Conservation (phyloP, 1,139 yeast genomes). For the Taphrina communis region DNA sequence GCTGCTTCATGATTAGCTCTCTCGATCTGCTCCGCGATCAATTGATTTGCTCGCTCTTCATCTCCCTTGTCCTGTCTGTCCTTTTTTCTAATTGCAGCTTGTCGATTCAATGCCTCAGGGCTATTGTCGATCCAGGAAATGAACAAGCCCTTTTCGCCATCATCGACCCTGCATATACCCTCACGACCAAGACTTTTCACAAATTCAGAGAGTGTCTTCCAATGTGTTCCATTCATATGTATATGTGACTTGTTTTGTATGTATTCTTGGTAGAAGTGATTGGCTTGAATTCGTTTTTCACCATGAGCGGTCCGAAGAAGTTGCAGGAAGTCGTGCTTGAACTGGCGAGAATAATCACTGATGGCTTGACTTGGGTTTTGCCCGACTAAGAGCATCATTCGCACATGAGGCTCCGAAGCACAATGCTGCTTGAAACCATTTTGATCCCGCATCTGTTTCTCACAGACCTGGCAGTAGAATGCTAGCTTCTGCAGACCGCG, state of each 20-base stretch:
- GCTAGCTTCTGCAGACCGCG: slow-evolving; percentile 82
- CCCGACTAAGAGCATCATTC: slow-evolving; percentile 57
- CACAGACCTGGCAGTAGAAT: slow-evolving; percentile 90
- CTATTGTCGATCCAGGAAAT: slow-evolving; percentile 65
- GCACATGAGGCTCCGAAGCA: slow-evolving; percentile 74
- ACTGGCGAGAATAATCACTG: slow-evolving; percentile 64
- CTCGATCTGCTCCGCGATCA: slow-evolving; percentile 62
- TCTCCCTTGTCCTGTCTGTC: slow-evolving; percentile 56
- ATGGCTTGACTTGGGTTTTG: slow-evolving; percentile 60
- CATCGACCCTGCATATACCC: slow-evolving; percentile 65
- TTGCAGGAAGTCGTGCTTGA: slow-evolving; percentile 69
- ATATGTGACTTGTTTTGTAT: slow-evolving; percentile 75
- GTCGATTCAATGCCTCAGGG: slow-evolving; percentile 55
- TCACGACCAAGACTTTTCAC: slow-evolving; percentile 66
- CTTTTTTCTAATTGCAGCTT: slow-evolving; percentile 53
- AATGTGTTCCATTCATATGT: slow-evolving; percentile 87
- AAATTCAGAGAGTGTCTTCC: slow-evolving; percentile 74
- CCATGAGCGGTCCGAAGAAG: slow-evolving; percentile 75
- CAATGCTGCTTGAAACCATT: slow-evolving; percentile 93
- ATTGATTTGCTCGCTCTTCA: slow-evolving; percentile 55
- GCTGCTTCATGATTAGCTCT: slow-evolving; percentile 52
- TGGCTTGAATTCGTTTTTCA: slow-evolving; percentile 77
- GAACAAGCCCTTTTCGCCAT: slow-evolving; percentile 55
- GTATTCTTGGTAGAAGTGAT: slow-evolving; percentile 87
- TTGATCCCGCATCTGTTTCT: slow-evolving; percentile 91